Base-by-base conservation (phyloP, 495 filamentous ascomycete species). In the Penicillium paradoxum region DNA sequence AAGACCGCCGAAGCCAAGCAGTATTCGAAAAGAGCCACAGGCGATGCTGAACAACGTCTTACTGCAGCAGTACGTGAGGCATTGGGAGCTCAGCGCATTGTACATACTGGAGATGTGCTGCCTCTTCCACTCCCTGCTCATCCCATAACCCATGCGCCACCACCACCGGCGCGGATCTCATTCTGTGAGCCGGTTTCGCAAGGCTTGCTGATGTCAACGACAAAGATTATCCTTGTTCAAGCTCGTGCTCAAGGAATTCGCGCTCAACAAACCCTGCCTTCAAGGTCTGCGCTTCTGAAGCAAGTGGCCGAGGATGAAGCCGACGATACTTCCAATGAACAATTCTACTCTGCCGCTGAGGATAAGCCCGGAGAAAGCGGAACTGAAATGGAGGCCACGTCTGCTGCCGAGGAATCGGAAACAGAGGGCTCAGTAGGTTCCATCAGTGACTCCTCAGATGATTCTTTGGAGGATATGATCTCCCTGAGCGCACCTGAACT, bases 281-380 rank as follows among this genome's bases (percentile, higher is more conserved):
- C 69, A 1, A 59, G 61, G 2, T 56, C 71, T 29, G 60, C 65
- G 6, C 42, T 73, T 13, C 57, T 85, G 13, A 84, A 84, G 53
- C 82, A 83, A 18, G 78, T 84, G 3, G 77, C 77, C 11, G 84
- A 89, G 47, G 80, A 83, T 44, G 88, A 91, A 51, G 84, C 83
- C 18, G 80, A 85, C 33, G 90, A 91, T 55, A 89, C 88, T 18
- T 83, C 87, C 17, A 92, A 85, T 51, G 91, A 96, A 65, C 85
- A 89, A 57, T 96, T 95, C 67, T 95, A 80, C 59, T 95, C 90
- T 3, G 90, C 90, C 3, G 81, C 86, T 6, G 91, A 95, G 62
- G 89, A 93, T 51, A 79, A 82, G 21, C 60, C 62, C 14, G 50
- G 78, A 5, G 79, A 82, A 51, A 71, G 81, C 46, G 80, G 82